Base-by-base conservation (phyloP, 140 eudicot species). In the Cichorium intybus region DNA sequence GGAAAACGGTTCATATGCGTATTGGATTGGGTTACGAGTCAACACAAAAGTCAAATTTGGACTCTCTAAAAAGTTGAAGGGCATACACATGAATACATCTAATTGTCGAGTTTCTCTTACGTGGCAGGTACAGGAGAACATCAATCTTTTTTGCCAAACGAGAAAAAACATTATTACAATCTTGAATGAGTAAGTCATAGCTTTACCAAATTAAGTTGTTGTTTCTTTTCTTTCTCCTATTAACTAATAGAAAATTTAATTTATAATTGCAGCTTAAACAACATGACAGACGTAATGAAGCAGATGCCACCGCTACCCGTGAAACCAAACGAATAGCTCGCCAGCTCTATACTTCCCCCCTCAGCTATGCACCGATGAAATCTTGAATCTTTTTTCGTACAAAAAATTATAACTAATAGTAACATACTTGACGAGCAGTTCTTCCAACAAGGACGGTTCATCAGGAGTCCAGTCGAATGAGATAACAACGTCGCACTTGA, bases 241-340 rank as follows among this genome's bases (percentile, higher is more conserved):
- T 22, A 50, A 23, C 35, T 35, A 17, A 39, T 15, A 6, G 5
- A 39, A n/a, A n/a, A n/a, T n/a, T n/a, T 6, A 2, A n/a, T 56
- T 41, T 48, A 24, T 23, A 20, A 22, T 23, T 80, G 59, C 79
- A 83, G 85, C 68, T 56, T 77, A 23, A 64, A 29, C 15, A 80
- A 84, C 45, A 65, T 57, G 49, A 84, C 87, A 14, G 80, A 75
- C 29, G 51, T 59, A 22, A 75, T 75, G 80, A 74, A 77, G 62
- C 81, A 49, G 55, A 80, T 81, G 92, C 87, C 84, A 15, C 87
- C 87, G 9, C 51, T 72, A 24, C 83, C 83, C 0, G 90, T 84
- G 59, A 76, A 79, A 80, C 77, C 73, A 47, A 76, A 82, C 27
- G 88, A 75, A 51, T 85, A 82, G 56, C 82, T 82, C 15, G 82